phyloP scores from a whole-genome alignment of 2,329 filamentous ascomycete genomes.

The Aspergillus sp. region DNA sequence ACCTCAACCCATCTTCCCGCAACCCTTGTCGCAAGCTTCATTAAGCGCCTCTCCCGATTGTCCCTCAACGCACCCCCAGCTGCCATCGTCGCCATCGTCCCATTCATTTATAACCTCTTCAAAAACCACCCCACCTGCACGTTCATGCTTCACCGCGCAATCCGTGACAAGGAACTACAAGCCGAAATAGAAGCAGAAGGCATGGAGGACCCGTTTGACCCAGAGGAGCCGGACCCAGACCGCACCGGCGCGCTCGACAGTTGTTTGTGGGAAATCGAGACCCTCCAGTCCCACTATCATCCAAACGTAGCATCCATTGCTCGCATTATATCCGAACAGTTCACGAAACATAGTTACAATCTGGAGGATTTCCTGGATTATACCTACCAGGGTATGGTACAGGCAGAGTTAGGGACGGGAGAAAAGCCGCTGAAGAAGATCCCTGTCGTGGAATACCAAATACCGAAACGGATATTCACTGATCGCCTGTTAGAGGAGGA shows the following conservation, averaged over 20 bases:
- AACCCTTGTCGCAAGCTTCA: conserved; percentile 86
- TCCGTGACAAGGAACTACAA: conserved; percentile 58
- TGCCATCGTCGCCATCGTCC: conserved; percentile 83
- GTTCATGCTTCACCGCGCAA: conserved; percentile 89
- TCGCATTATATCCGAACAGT: conserved; percentile 93
- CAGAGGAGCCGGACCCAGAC: conserved; percentile 77
- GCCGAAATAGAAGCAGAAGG: conserved; percentile 61
- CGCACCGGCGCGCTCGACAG: conserved; percentile 85
- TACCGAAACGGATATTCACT: conserved; percentile 78
- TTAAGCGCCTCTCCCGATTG: conserved; percentile 86
- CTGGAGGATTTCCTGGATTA: conserved; percentile 98
- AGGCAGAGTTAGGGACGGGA: conserved; percentile 66
- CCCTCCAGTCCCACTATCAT: conserved; percentile 89
- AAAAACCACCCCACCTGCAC: conserved; percentile 87
- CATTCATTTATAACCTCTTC: conserved; percentile 93
- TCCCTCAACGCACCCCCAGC: conserved; percentile 85
- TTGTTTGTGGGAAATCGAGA: conserved; percentile 91
- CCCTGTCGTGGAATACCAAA: conserved; percentile 89
- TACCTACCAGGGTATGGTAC: conserved; percentile 74
- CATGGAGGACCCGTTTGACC: conserved; percentile 74
- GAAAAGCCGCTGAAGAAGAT: conserved; percentile 79
- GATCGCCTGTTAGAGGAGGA: conserved; percentile 42
- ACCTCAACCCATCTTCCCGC: conserved; percentile 89
- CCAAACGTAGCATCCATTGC: conserved; percentile 93
- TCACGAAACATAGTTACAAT: conserved; percentile 92